These are phyloP conservation scores for Pseudocohnilembus persalinus DNA, from an alignment of 169 alveolate genomes.

Conservation along the genomic window DNA sequence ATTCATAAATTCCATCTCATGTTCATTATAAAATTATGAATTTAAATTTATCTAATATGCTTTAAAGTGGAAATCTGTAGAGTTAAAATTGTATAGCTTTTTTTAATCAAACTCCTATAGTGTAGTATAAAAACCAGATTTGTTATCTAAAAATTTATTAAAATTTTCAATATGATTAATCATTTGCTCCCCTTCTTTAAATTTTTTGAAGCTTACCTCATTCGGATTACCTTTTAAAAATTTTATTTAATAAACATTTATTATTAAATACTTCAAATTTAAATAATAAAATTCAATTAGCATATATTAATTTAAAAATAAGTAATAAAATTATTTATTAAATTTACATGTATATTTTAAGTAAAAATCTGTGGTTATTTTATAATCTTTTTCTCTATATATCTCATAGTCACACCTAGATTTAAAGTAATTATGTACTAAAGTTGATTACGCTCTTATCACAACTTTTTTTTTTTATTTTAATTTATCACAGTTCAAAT, in stretches of 20 bases:
- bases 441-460: no score
- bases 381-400: no score
- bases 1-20: background rate
- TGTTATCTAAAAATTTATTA: background rate
- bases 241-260: no score
- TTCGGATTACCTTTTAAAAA: background rate
- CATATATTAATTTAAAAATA: no score
- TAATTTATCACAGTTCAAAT: no score
- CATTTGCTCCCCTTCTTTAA: background rate
- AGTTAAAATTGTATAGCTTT: background rate
- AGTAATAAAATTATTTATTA: no score
- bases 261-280: no score
- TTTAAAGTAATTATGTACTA: no score
- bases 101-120: background rate
- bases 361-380: no score
- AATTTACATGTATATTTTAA: background rate
- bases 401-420: background rate
- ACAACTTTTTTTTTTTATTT: no score
- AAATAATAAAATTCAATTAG: no score
- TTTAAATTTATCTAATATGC: background rate
- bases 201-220: background rate
- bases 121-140: background rate
- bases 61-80: background rate
- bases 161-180: slow-evolving; percentile 1
- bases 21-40: background rate